A percentile compares a stretch with the other conserved stretches of the same genome.
These are phyloP conservation scores for Penicillium janthinellum DNA, from an alignment of 2,329 filamentous ascomycete genomes.

Conservation along the genomic window DNA sequence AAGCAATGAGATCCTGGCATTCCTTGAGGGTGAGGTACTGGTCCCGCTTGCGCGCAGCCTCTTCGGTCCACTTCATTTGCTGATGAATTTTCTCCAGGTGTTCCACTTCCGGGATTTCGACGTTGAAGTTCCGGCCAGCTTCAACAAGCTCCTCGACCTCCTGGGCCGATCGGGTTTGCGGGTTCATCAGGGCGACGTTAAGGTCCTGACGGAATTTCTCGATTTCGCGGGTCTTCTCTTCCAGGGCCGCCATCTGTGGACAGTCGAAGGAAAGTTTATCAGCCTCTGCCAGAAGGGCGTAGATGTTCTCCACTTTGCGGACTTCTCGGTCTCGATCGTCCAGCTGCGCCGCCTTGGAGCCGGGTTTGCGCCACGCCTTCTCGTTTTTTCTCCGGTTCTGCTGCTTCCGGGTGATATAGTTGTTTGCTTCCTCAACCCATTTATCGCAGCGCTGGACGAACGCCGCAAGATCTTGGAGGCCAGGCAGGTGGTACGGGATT, in stretches of 20 bases:
- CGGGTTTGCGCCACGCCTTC: conserved; percentile 75
- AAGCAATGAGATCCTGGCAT: conserved; percentile 74
- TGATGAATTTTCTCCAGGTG: conserved; percentile 77
- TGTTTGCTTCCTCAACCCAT: conserved; percentile 96
- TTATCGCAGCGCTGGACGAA: conserved; percentile 97
- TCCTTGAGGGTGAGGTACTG: conserved; percentile 73
- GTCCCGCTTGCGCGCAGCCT: conserved; percentile 68
- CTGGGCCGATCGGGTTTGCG: conserved; percentile 63
- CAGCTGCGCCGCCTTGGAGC: conserved; percentile 72
- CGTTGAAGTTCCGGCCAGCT: conserved; percentile 82
- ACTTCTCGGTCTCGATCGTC: conserved; percentile 83
- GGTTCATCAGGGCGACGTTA: conserved; percentile 67
- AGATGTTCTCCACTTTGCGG: conserved; percentile 85
- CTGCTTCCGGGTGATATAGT: conserved; percentile 95
- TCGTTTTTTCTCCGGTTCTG: conserved; percentile 96
- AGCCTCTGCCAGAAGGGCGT: conserved; percentile 78
- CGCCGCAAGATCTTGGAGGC: conserved; percentile 75
- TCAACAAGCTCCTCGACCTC: conserved; percentile 92
- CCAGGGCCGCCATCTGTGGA: conserved; percentile 81
- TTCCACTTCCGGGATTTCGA: conserved; percentile 88
- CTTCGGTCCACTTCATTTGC: conserved; percentile 85
- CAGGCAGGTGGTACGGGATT: conserved; percentile 86
- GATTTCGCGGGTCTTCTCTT: conserved; percentile 83
- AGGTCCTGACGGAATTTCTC: conserved; percentile 80
- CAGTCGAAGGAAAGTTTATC: conserved; percentile 91